phyloP scores from a whole-genome alignment of 2,329 filamentous ascomycete species.

The Neopestalotiopsis sp. region DNA sequence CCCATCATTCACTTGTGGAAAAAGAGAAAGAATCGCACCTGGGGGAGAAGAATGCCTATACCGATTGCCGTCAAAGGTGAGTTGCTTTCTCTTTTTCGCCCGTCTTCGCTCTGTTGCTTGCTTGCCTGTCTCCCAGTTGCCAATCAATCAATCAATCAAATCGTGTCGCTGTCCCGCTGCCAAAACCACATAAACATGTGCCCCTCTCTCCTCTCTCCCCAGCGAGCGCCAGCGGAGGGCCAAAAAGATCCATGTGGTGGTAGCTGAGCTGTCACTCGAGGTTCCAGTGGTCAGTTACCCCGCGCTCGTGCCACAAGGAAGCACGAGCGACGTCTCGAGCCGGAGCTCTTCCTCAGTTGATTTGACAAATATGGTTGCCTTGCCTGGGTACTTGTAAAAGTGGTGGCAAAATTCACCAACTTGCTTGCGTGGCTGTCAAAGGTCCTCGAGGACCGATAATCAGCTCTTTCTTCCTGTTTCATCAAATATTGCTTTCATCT shows the following conservation, averaged over 20 bases:
- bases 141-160: not conserved
- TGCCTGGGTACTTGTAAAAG: not conserved
- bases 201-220: not conserved
- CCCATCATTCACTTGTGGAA: not conserved
- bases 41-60: slow-evolving; percentile 10
- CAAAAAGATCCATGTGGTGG: not conserved
- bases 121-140: not conserved
- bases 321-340: slow-evolving; percentile 1
- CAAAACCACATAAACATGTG: not conserved
- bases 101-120: not conserved
- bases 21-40: not conserved
- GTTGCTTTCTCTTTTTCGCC: not conserved
- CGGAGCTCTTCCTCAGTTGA: slow-evolving; percentile 5
- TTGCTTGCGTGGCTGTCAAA: slow-evolving; percentile 7
- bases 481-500: not conserved
- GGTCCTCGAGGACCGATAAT: not conserved
- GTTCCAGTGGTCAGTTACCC: slow-evolving; percentile 4
- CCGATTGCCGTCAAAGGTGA: slow-evolving; percentile 13
- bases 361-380: slow-evolving; percentile 13
- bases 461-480: not conserved
- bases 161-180: not conserved
- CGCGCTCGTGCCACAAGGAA: slow-evolving; percentile 7
- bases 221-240: not conserved
- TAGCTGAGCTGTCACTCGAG: not conserved
- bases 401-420: slow-evolving; percentile 7